phyloP scores from a whole-genome alignment of 2,329 filamentous ascomycete species.

The Cordyceps pruinosa region DNA sequence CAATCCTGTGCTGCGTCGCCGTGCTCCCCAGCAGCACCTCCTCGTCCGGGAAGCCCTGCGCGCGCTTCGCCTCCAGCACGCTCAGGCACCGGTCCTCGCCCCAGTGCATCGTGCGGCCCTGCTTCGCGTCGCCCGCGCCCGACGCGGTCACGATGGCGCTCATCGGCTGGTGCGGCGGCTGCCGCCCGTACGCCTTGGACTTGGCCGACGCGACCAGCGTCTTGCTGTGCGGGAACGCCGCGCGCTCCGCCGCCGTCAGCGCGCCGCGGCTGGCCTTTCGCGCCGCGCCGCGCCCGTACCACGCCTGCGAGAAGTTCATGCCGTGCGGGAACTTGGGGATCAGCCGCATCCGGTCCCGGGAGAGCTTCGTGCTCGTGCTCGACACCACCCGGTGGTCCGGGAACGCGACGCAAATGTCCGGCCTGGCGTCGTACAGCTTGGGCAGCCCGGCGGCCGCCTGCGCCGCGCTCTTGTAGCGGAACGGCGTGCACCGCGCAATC shows the following conservation, averaged over 20 bases:
- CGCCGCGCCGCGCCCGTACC: constrained; percentile 25
- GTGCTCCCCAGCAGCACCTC: constrained; percentile 60
- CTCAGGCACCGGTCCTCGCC: constrained; percentile 52
- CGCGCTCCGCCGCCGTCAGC: constrained; percentile 33
- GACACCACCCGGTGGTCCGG: constrained; percentile 58
- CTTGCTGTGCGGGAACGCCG: constrained; percentile 30
- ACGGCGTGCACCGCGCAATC: constrained; percentile 44
- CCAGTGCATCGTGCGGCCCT: constrained; percentile 58
- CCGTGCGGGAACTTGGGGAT: constrained; percentile 55
- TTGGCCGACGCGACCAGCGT: constrained; percentile 28
- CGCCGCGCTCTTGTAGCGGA: constrained; percentile 46
- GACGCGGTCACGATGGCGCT: constrained; percentile 55
- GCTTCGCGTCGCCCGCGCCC: constrained; percentile 45
- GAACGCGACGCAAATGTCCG: constrained; percentile 53
- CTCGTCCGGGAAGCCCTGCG: constrained; percentile 62
- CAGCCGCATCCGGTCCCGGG: constrained; percentile 41
- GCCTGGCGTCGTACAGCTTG: constrained; percentile 51
- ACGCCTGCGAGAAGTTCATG: constrained; percentile 44
- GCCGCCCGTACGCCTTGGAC: constrained; percentile 45
- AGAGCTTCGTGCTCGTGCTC: constrained; percentile 29
- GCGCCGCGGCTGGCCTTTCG: too few species aligned
- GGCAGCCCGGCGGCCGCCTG: constrained; percentile 57
- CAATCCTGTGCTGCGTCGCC: constrained; percentile 52
- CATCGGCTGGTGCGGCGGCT: constrained; percentile 47
- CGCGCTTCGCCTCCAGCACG: constrained; percentile 60